Conservation (phyloP, 2,329 filamentous ascomycete species). For the Diaporthe sp. region DNA sequence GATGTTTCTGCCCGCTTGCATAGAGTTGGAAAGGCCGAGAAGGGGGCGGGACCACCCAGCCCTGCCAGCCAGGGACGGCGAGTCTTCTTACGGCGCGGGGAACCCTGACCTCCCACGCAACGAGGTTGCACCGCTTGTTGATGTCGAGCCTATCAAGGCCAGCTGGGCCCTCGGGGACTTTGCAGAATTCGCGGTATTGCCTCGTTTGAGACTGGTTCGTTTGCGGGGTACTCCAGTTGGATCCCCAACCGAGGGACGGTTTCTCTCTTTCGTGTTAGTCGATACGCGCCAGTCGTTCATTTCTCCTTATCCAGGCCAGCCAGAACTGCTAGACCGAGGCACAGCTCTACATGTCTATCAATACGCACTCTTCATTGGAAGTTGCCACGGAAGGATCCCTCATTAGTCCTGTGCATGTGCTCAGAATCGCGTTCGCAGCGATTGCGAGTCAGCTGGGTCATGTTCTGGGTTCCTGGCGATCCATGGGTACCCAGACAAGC, state of each 20-base stretch:
- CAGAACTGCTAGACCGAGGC: neutral
- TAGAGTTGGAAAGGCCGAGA: neutral
- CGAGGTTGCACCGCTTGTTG: constrained; percentile 9
- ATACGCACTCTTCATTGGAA: neutral
- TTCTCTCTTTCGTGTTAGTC: neutral
- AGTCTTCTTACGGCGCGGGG: neutral
- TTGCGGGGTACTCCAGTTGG: neutral
- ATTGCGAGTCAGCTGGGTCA: neutral
- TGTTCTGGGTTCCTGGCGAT: neutral
- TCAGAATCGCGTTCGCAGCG: neutral
- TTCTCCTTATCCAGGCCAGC: neutral
- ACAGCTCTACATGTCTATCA: neutral
- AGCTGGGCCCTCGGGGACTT: too few species aligned
- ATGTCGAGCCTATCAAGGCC: neutral
- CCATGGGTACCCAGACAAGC: neutral
- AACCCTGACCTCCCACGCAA: constrained; percentile 14
- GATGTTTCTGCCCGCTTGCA: neutral
- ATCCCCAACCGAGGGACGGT: neutral
- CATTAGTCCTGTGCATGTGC: neutral
- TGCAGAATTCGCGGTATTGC: constrained; percentile 8
- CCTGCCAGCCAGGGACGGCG: neutral
- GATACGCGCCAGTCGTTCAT: neutral
- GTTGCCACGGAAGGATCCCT: neutral
- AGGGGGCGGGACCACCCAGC: neutral
- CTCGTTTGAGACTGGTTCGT: constrained; percentile 11